Percentiles rank a stretch among this genome's conserved stretches.
These are phyloP conservation scores for Podaxis pistillaris DNA, from an alignment of 768 basidiomycete genomes.

Conservation along the genomic window DNA sequence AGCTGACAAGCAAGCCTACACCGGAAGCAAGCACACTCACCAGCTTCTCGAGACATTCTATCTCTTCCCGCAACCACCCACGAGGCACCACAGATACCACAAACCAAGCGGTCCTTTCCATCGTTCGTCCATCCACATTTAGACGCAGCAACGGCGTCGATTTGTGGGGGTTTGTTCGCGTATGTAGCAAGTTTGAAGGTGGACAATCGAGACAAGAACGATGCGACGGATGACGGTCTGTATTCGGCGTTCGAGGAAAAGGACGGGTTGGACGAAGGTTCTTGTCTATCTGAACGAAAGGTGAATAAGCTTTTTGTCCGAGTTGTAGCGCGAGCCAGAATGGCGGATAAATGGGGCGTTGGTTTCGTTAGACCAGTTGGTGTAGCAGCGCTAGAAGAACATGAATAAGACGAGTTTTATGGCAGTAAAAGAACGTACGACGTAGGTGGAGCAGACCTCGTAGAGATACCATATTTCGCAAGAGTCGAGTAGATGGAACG, in stretches of 20 bases:
- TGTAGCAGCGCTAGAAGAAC: conserved; percentile 12
- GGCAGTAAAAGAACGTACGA: background rate
- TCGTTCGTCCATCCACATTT: conserved; percentile 85
- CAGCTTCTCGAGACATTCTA: conserved; percentile 74
- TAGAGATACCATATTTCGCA: conserved; percentile 66
- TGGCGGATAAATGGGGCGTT: conserved; percentile 70
- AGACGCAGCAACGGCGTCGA: conserved; percentile 78
- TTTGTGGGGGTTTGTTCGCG: conserved; percentile 68
- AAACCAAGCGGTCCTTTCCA: conserved; percentile 76
- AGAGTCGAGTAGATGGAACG: conserved; percentile 76
- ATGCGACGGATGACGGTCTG: conserved; percentile 72
- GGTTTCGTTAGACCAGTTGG: conserved; percentile 39
- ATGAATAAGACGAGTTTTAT: background rate
- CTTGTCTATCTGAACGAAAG: conserved; percentile 36
- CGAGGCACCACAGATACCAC: conserved; percentile 66
- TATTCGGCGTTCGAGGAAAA: conserved; percentile 55
- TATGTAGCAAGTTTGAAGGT: conserved; percentile 83
- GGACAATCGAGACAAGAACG: conserved; percentile 69
- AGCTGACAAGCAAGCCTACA: background rate
- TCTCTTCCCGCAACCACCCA: conserved; percentile 73
- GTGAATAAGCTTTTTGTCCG: conserved; percentile 52
- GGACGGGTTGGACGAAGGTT: conserved; percentile 29
- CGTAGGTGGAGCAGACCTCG: background rate
- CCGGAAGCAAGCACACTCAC: conserved; percentile 42
- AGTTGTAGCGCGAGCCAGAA: conserved; percentile 63